A percentile compares a stretch with the other conserved stretches of the same genome.
These are phyloP conservation scores for Diversispora eburnea DNA, from an alignment of 192 early-diverging fungal genomes.

Conservation along the genomic window DNA sequence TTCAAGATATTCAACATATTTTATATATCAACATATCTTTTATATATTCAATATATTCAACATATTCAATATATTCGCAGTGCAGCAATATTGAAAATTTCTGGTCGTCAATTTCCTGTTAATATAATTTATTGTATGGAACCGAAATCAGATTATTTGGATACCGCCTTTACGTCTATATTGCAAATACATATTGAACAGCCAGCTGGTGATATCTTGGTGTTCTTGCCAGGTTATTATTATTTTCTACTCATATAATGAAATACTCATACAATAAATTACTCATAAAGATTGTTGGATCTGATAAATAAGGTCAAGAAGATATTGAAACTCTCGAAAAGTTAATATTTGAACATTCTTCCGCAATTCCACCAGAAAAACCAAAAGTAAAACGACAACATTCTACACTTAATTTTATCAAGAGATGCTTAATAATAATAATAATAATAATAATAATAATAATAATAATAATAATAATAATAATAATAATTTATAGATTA, in stretches of 20 bases:
- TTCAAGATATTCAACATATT: too few species aligned
- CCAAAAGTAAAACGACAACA: background rate
- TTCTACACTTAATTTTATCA: background rate
- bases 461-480: background rate
- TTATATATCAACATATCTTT: too few species aligned
- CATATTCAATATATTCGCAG: too few species aligned
- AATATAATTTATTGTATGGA: slow-evolving; percentile 71
- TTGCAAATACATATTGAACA: slow-evolving; percentile 89
- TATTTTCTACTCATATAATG: background rate
- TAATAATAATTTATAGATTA: slow-evolving; percentile 41
- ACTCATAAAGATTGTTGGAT: background rate
- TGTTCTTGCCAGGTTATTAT: slow-evolving; percentile 79
- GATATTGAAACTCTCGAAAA: slow-evolving; percentile 91
- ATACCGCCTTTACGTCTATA: slow-evolving; percentile 78
- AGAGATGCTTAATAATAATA: background rate
- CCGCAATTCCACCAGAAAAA: slow-evolving; percentile 53
- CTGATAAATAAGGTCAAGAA: slow-evolving; percentile 69
- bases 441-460: background rate
- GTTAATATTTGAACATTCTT: slow-evolving; percentile 70
- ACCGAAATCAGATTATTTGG: slow-evolving; percentile 89
- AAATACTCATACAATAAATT: background rate
- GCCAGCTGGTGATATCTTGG: slow-evolving; percentile 85
- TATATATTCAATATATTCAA: too few species aligned
- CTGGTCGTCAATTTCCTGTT: slow-evolving; percentile 90
- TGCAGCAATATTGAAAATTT: slow-evolving; percentile 81